phyloP scores from a whole-genome alignment of 306 rosid genomes.

The Herpetospermum pedunculosum region DNA sequence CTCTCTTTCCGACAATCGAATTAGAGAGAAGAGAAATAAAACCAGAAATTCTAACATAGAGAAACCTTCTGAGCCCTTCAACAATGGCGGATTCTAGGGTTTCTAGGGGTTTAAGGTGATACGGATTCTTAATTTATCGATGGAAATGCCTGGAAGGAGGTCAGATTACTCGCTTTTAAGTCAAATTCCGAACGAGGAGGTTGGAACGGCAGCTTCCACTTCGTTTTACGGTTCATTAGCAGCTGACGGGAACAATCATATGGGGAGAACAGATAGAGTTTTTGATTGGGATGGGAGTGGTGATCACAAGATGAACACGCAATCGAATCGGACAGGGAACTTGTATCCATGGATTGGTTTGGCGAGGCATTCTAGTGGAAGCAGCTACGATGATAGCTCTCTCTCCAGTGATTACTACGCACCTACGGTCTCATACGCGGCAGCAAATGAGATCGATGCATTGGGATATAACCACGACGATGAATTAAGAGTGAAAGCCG shows the following conservation, averaged over 20 bases:
- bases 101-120: constrained; percentile 27
- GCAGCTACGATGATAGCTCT: constrained; percentile 91
- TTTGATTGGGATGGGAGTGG: constrained; percentile 59
- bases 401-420: constrained; percentile 75
- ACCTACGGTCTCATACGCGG: constrained; percentile 51
- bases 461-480: constrained; percentile 54
- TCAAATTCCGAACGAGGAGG: constrained; percentile 65
- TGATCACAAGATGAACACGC: constrained; percentile 51
- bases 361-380: constrained; percentile 94
- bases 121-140: constrained; percentile 14
- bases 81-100: constrained; percentile 65
- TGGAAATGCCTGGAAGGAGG: constrained; percentile 89
- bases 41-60: not conserved
- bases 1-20: too few species aligned
- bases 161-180: constrained; percentile 72
- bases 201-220: constrained; percentile 27
- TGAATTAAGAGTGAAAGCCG: constrained; percentile 22
- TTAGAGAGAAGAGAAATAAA: constrained; percentile 22
- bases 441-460: constrained; percentile 53
- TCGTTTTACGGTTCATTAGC: constrained; percentile 37
- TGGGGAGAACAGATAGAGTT: constrained; percentile 37
- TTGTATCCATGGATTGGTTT: constrained; percentile 44
- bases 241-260: constrained; percentile 42
- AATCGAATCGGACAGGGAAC: constrained; percentile 61
- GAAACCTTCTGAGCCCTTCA: constrained; percentile 4